Evolutionary conservation across 192 early-diverging fungal species (phyloP).

Genomic region (Paraglomus occultum): DNA sequence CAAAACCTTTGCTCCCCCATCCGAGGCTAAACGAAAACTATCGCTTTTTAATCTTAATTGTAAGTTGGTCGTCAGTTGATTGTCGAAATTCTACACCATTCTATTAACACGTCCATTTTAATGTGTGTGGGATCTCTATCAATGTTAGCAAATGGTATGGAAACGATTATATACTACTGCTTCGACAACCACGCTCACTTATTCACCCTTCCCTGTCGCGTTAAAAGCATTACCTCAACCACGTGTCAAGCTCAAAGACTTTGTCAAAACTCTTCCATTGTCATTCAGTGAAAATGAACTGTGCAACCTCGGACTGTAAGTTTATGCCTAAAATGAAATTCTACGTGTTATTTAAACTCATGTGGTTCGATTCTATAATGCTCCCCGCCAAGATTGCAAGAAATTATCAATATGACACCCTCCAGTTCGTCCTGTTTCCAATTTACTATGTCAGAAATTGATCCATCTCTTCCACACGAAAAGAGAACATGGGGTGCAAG

Average conservation of each 20-base stretch:
- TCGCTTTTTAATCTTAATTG: too few relatives aligned
- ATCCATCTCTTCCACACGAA: neutral
- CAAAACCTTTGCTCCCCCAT: too few relatives aligned
- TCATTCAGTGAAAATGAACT: neutral
- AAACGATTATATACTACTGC: too few relatives aligned
- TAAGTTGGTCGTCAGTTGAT: too few relatives aligned
- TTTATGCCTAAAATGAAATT: neutral
- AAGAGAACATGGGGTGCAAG: slow-evolving; percentile 42
- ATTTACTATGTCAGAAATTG: slow-evolving; percentile 16
- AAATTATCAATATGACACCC: slow-evolving; percentile 35
- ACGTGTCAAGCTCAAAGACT: slow-evolving; percentile 2
- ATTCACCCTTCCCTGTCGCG: too few relatives aligned
- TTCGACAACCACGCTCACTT: too few relatives aligned
- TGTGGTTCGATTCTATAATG: neutral
- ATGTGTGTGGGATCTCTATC: too few relatives aligned
- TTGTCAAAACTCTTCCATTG: slow-evolving; percentile 1
- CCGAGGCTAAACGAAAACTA: too few relatives aligned
- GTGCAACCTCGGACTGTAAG: slow-evolving; percentile 12
- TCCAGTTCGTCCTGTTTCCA: slow-evolving; percentile 25
- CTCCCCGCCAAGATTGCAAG: slow-evolving; percentile 22
- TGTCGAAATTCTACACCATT: too few relatives aligned
- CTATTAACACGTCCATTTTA: too few relatives aligned
- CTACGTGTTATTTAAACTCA: neutral
- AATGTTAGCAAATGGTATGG: too few relatives aligned
- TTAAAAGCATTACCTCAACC: neutral